Evolutionary conservation across 2,329 filamentous ascomycete species (phyloP).

Genomic region (Incumbomyces delicatus): DNA sequence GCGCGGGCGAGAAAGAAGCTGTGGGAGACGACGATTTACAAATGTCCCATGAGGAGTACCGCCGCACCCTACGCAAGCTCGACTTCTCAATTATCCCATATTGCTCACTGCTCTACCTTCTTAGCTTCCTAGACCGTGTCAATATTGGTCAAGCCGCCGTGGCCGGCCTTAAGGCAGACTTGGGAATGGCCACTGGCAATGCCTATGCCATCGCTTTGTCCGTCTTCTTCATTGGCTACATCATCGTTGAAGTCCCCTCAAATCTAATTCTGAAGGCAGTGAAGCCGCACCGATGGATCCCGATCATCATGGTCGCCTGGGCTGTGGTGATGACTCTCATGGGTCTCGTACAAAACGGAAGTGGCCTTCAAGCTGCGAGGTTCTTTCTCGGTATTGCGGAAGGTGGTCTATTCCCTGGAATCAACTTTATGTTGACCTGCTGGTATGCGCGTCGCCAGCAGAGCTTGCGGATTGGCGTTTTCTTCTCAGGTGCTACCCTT

Average conservation of each 20-base stretch:
- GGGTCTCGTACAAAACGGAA: slow-evolving; percentile 32
- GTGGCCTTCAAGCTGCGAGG: slow-evolving; percentile 17
- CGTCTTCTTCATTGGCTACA: slow-evolving; percentile 18
- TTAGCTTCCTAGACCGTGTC: slow-evolving; percentile 35
- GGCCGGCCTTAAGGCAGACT: slow-evolving; percentile 29
- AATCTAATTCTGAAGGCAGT: slow-evolving; percentile 23
- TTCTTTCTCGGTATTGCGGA: slow-evolving; percentile 36
- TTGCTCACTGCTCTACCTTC: slow-evolving; percentile 33
- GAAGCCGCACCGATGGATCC: slow-evolving; percentile 13
- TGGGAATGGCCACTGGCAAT: slow-evolving; percentile 25
- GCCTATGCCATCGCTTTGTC: slow-evolving; percentile 11
- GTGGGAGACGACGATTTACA: too few species aligned
- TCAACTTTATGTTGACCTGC: slow-evolving; percentile 38
- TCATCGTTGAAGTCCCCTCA: slow-evolving; percentile 28
- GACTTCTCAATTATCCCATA: too few species aligned
- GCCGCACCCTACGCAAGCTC: too few species aligned
- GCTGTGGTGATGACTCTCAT: slow-evolving; percentile 42
- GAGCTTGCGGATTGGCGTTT: slow-evolving; percentile 58
- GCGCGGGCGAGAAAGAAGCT: too few species aligned
- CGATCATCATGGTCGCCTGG: slow-evolving; percentile 28
- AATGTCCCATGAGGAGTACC: too few species aligned
- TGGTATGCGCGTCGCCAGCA: slow-evolving; percentile 52
- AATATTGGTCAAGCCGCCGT: slow-evolving; percentile 34
- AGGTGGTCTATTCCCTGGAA: slow-evolving; percentile 31
- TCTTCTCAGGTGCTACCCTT: slow-evolving; percentile 59